phyloP scores from a whole-genome alignment of 2,329 filamentous ascomycete species.

The Aureobasidium namibiae region DNA sequence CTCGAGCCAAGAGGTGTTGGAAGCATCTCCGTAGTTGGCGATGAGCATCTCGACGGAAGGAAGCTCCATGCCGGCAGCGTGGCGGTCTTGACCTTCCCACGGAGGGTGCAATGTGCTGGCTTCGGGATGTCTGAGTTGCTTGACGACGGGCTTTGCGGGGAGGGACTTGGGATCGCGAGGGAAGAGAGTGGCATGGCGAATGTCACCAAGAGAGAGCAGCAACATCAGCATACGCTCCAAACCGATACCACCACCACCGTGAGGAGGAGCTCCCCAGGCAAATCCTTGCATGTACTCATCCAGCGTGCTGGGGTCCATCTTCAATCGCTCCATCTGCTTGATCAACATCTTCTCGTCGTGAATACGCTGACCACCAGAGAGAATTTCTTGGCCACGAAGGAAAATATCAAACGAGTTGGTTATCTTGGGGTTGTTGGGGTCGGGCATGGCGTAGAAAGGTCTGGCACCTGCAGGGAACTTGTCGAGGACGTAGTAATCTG shows the following conservation, averaged over 20 bases:
- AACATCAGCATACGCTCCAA: slow-evolving; percentile 84
- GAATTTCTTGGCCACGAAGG: slow-evolving; percentile 84
- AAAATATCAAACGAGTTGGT: slow-evolving; percentile 97
- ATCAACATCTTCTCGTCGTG: slow-evolving; percentile 69
- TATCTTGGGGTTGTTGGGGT: slow-evolving; percentile 59
- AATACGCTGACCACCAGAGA: slow-evolving; percentile 88
- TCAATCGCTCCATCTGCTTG: slow-evolving; percentile 65
- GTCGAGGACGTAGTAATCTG: slow-evolving; percentile 90
- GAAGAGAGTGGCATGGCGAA: slow-evolving; percentile 80
- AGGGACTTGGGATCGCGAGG: slow-evolving; percentile 83
- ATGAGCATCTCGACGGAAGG: slow-evolving; percentile 80
- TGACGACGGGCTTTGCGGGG: slow-evolving; percentile 55
- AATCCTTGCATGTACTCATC: slow-evolving; percentile 86
- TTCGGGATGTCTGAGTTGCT: slow-evolving; percentile 72
- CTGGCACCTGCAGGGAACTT: slow-evolving; percentile 80
- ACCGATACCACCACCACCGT: slow-evolving; percentile 83
- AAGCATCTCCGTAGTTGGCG: slow-evolving; percentile 90
- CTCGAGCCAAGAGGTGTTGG: slow-evolving; percentile 89
- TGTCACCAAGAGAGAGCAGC: slow-evolving; percentile 77
- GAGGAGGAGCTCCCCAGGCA: slow-evolving; percentile 78
- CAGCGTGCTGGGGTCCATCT: slow-evolving; percentile 74
- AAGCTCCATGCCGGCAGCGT: slow-evolving; percentile 43
- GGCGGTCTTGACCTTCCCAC: slow-evolving; percentile 48
- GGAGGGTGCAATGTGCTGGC: slow-evolving; percentile 69
- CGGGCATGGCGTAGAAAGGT: slow-evolving; percentile 87